Conservation (phyloP, 2,329 filamentous ascomycete species). For the Exophiala dermatitidis region DNA sequence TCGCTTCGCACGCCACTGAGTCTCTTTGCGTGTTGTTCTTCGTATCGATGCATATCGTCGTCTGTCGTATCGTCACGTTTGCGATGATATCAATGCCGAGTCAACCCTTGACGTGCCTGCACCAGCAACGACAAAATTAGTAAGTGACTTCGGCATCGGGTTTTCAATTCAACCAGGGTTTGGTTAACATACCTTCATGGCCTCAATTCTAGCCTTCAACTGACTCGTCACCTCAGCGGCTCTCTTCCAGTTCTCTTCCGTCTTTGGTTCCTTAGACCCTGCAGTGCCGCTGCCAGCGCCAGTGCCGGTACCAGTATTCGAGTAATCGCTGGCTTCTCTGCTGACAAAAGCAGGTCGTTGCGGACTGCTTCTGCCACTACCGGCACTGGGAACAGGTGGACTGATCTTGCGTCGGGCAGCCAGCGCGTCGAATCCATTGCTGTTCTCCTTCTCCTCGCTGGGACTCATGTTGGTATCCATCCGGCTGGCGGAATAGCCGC, state of each 20-base stretch:
- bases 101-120: conserved; percentile 41
- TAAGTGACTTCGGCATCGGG: neutral
- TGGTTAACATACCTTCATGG: conserved; percentile 69
- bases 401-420: conserved; percentile 40
- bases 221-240: conserved; percentile 97
- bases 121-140: conserved; percentile 30
- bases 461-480: conserved; percentile 42
- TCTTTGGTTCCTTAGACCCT: conserved; percentile 41
- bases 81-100: conserved; percentile 20
- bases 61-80: neutral
- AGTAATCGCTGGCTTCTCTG: conserved; percentile 28
- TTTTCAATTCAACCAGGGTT: too few species aligned
- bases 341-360: conserved; percentile 27
- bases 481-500: conserved; percentile 24
- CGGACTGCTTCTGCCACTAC: conserved; percentile 32
- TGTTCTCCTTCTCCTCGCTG: conserved; percentile 68
- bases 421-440: conserved; percentile 34
- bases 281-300: conserved; percentile 11
- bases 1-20: neutral
- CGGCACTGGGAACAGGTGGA: conserved; percentile 33
- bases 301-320: too few species aligned
- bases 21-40: neutral
- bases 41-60: too few species aligned
- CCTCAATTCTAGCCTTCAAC: conserved; percentile 92
- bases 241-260: conserved; percentile 89